phyloP scores from a whole-genome alignment of 2,329 filamentous ascomycete genomes.

The Fusarium marasasianum region DNA sequence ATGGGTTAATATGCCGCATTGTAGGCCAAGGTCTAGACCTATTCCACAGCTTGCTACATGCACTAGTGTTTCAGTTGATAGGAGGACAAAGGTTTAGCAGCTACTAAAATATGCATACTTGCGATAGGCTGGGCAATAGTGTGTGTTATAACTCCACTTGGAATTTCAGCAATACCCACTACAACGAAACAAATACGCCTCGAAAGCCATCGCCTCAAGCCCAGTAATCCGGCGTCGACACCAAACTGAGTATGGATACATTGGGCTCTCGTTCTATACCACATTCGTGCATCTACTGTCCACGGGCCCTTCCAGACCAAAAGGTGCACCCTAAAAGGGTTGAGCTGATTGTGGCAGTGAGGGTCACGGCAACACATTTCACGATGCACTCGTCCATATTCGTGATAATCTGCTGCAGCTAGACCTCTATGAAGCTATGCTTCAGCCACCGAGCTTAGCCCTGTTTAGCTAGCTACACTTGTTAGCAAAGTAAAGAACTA shows the following conservation, averaged over 20 bases:
- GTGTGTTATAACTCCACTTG: not conserved
- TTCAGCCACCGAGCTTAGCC: fast-evolving
- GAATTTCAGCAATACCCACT: not conserved
- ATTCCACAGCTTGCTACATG: not conserved
- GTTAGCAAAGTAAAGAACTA: too few relatives aligned
- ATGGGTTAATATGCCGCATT: not conserved
- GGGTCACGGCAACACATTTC: not conserved
- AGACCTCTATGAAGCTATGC: fast-evolving
- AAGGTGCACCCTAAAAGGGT: fast-evolving
- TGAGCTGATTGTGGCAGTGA: not conserved
- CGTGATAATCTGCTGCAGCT: not conserved
- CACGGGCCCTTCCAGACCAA: not conserved
- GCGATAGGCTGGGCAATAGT: not conserved
- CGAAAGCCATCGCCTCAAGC: fast-evolving
- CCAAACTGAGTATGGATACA: not conserved
- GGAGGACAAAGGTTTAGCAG: fast-evolving
- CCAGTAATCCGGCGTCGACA: fast-evolving
- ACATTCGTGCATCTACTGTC: fast-evolving
- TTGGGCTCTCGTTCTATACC: not conserved
- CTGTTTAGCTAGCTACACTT: not conserved
- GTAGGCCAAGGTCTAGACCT: not conserved
- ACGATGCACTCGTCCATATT: not conserved
- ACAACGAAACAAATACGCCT: not conserved
- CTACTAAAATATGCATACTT: not conserved
- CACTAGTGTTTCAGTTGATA: not conserved